phyloP scores from a whole-genome alignment of 805 yeast species.

The Metschnikowia gruessii region DNA sequence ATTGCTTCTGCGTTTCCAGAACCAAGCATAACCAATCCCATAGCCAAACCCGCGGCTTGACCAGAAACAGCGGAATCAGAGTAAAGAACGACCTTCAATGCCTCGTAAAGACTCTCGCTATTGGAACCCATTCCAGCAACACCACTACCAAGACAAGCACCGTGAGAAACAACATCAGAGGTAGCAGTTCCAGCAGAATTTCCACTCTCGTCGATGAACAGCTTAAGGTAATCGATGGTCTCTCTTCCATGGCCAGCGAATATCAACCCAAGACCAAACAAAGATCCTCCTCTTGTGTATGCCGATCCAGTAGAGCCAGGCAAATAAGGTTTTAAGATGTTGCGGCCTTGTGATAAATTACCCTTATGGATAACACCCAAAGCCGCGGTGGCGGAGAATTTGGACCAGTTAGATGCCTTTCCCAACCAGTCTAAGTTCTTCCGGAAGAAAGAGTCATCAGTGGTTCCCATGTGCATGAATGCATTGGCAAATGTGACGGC shows the following conservation, averaged over 20 bases:
- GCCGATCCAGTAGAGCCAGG: conserved; percentile 79
- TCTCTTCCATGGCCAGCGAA: conserved; percentile 96
- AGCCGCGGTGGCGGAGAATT: conserved; percentile 96
- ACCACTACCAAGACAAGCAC: conserved; percentile 94
- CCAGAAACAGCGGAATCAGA: conserved; percentile 93
- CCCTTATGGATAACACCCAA: conserved; percentile 97
- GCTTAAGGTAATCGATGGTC: conserved; percentile 72
- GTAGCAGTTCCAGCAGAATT: conserved; percentile 65
- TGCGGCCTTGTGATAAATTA: conserved; percentile 84
- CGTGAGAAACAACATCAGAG: conserved; percentile 83
- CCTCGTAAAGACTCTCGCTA: conserved; percentile 70
- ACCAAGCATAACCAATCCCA: conserved; percentile 96
- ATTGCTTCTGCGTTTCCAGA: conserved; percentile 68
- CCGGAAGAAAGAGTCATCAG: conserved; percentile 89
- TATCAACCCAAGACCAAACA: conserved; percentile 88
- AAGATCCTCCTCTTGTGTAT: conserved; percentile 93
- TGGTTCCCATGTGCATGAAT: conserved; percentile 92
- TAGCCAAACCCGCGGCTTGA: conserved; percentile 92
- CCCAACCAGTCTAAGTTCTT: conserved; percentile 93
- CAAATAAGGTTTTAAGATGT: conserved; percentile 83
- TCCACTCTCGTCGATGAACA: conserved; percentile 63
- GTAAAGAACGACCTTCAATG: conserved; percentile 76
- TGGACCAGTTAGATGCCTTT: conserved; percentile 98
- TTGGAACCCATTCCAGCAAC: conserved; percentile 95
- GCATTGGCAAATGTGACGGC: conserved; percentile 96